Conservation (phyloP, 192 early-diverging fungal species). For the Backusella tarrabulga region DNA sequence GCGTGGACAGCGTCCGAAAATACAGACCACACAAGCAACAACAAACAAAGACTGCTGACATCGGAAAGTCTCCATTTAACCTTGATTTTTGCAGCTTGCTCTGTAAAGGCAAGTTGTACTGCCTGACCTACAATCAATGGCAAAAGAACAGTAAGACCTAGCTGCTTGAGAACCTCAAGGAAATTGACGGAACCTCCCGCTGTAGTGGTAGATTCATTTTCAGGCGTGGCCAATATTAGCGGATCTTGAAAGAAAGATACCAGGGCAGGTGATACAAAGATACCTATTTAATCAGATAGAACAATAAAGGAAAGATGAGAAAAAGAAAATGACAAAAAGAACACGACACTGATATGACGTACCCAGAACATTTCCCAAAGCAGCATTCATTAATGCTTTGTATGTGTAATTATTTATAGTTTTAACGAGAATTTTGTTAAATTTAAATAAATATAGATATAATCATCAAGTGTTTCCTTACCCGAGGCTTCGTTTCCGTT, state of each 20-base stretch:
- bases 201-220: conserved; percentile 15
- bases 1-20: conserved; percentile 69
- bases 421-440: background rate
- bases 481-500: conserved; percentile 60
- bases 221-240: conserved; percentile 11
- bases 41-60: conserved; percentile 55
- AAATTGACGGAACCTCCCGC: conserved; percentile 41
- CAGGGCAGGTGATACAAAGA: conserved; percentile 56
- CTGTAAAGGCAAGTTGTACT: conserved; percentile 45
- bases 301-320: background rate
- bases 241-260: conserved; percentile 48
- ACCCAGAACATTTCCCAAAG: conserved; percentile 59
- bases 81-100: conserved; percentile 43
- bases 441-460: background rate
- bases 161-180: conserved; percentile 46
- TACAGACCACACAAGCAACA: conserved; percentile 70
- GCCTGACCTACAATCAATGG: conserved; percentile 64
- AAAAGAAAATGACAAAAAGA: background rate
- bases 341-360: background rate
- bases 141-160: conserved; percentile 59
- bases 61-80: conserved; percentile 50
- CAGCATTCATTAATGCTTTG: conserved; percentile 62
- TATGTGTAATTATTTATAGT: background rate
- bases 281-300: conserved; percentile 19
- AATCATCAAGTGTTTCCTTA: conserved; percentile 3